phyloP scores from a whole-genome alignment of 805 yeast genomes.

The Jamesozyma rosinii region DNA sequence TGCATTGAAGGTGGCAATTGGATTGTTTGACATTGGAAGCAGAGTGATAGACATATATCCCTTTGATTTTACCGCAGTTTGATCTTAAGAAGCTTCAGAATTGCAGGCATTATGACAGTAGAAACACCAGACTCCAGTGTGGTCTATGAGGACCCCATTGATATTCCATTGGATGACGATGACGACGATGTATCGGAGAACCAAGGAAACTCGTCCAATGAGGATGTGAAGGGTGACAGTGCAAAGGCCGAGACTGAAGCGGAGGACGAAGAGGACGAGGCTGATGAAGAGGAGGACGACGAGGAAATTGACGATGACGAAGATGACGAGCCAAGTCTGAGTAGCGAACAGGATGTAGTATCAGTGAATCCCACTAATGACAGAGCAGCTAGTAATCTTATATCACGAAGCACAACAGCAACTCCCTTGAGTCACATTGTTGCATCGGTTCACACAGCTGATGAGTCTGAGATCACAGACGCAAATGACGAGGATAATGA shows the following conservation, averaged over 20 bases:
- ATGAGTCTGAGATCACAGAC: neutral
- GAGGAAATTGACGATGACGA: conserved; percentile 7
- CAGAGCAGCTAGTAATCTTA: neutral
- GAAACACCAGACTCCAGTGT: conserved; percentile 8
- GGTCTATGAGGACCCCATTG: conserved; percentile 19
- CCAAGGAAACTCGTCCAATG: neutral
- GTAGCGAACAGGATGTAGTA: neutral
- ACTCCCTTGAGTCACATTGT: neutral
- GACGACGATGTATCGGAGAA: neutral
- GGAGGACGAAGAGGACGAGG: conserved; percentile 8
- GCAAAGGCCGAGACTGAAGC: neutral
- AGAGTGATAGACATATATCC: no score
- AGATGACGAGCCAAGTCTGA: conserved; percentile 3
- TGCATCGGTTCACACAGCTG: neutral
- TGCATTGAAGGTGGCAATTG: no score
- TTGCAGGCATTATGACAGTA: conserved; percentile 8
- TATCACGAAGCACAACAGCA: conserved; percentile 3
- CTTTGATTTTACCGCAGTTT: no score
- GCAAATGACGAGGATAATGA: conserved; percentile 3
- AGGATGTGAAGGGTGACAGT: neutral
- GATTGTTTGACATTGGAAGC: no score
- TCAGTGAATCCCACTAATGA: neutral
- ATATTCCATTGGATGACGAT: conserved; percentile 12
- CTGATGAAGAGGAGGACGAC: conserved; percentile 4
- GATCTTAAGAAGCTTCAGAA: no score